Percentiles rank a stretch among this genome's conserved stretches.
These are phyloP conservation scores for Cercospora zeae-maydis DNA, from an alignment of 2,329 filamentous ascomycete species.

Conservation along the genomic window DNA sequence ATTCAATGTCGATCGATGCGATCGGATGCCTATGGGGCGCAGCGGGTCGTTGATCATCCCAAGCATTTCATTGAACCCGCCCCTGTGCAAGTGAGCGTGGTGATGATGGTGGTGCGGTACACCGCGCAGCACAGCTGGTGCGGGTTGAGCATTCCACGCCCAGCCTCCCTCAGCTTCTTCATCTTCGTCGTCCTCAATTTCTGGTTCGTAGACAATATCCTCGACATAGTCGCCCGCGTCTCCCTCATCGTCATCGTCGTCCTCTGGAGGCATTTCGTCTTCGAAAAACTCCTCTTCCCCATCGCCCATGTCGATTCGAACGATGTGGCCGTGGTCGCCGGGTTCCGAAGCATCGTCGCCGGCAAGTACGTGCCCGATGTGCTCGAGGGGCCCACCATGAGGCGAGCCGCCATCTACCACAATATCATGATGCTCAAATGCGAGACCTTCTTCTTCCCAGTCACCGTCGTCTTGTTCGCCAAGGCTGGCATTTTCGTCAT, in stretches of 20 bases:
- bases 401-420: slow-evolving; percentile 47
- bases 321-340: slow-evolving; percentile 35
- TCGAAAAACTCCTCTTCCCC: slow-evolving; percentile 51
- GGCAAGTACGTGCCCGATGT: slow-evolving; percentile 41
- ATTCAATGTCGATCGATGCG: slow-evolving; percentile 36
- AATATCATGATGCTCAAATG: slow-evolving; percentile 38
- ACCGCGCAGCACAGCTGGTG: slow-evolving; percentile 19
- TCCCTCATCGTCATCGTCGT: slow-evolving; percentile 47
- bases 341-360: slow-evolving; percentile 37
- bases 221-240: slow-evolving; percentile 69
- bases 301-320: slow-evolving; percentile 43
- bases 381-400: slow-evolving; percentile 35
- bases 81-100: slow-evolving; percentile 28
- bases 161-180: slow-evolving; percentile 30
- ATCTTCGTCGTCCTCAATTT: slow-evolving; percentile 41
- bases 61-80: slow-evolving; percentile 29
- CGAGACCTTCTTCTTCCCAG: slow-evolving; percentile 43
- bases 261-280: slow-evolving; percentile 57
- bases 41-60: slow-evolving; percentile 29
- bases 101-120: slow-evolving; percentile 25
- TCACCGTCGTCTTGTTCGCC: slow-evolving; percentile 48
- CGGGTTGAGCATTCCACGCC: slow-evolving; percentile 27
- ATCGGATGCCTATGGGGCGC: slow-evolving; percentile 20
- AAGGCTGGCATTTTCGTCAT: slow-evolving; percentile 48
- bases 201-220: slow-evolving; percentile 57